Evolutionary conservation across 2,329 filamentous ascomycete genomes (phyloP), one percentile per base, ranked within the genome.

Genomic region (Alternaria triticimaculans): DNA sequence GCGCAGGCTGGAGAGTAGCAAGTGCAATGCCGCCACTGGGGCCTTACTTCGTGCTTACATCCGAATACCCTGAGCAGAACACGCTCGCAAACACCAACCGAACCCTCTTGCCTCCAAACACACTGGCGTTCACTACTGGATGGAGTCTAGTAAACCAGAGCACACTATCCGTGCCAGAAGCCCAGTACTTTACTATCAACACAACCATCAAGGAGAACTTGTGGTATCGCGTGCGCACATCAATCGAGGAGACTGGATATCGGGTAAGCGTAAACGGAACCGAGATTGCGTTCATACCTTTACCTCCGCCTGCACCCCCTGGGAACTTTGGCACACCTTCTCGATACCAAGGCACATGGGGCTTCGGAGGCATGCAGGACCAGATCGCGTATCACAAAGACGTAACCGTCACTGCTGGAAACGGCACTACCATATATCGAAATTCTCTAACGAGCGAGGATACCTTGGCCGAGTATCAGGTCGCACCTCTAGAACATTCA

Each of bases 291-390:
- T 18, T 54, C 5, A 7, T 59, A 6, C 37, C 57, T 45, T 14
- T 59, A 12, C 49, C 57, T 23, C 57, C 46, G 5, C 33, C 37
- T 25, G 15, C 9, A 18, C 15, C 9, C 20, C 12, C 14, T 4
- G 21, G 9, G 14, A 14, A 14, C 26, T 60, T 60, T 20, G 3
- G 75, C 73, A 2, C 65, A 74, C 8, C 78, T 68, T 70, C 69
- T 28, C 30, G 28, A 14, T 65, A 69, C 25, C 7, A 63, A 30
- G 69, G 68, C 6, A 67, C 76, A 1, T 83, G 79, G 62, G 81
- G 80, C 0, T 82, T 84, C 50, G 82, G 82, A 1, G 77, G 77
- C 0, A 83, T 73, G 65, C 76, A 82, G 55, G 81, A 83, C 50
- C 80, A 83, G 18, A 67, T 66, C 3, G 76, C 78, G 66, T 81